Percentiles rank a stretch among this genome's conserved stretches.
Evolutionary conservation across 345 rosid genomes (phyloP).

Genomic region (Mercurialis annua): DNA sequence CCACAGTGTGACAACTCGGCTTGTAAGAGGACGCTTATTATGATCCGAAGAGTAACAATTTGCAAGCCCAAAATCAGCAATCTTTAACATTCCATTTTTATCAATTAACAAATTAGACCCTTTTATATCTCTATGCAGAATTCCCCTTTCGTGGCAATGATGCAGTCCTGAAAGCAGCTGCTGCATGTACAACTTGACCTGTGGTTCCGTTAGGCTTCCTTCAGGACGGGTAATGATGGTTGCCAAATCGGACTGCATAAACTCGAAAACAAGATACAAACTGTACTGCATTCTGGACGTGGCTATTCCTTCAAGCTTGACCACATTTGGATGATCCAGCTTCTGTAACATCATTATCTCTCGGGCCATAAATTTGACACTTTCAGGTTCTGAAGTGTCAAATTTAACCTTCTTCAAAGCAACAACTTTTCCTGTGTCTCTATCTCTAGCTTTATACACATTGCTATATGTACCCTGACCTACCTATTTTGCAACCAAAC

Average conservation of each 20-base stretch:
- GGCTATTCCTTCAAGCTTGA: conserved; percentile 69
- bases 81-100: conserved; percentile 48
- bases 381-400: conserved; percentile 67
- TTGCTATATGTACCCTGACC: conserved; percentile 75
- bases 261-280: conserved; percentile 65
- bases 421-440: conserved; percentile 62
- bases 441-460: conserved; percentile 72
- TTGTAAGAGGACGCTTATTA: conserved; percentile 46
- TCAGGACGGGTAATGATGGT: conserved; percentile 44
- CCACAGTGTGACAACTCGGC: conserved; percentile 61
- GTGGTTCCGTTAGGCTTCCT: conserved; percentile 51
- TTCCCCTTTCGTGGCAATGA: conserved; percentile 59
- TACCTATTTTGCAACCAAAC: conserved; percentile 29
- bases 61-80: conserved; percentile 66
- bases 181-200: conserved; percentile 58
- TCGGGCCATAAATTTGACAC: conserved; percentile 71
- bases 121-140: conserved; percentile 57
- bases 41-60: conserved; percentile 35
- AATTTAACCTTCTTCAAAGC: conserved; percentile 78
- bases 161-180: conserved; percentile 61
- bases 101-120: conserved; percentile 63
- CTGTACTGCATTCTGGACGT: conserved; percentile 74
- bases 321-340: conserved; percentile 68
- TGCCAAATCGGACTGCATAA: conserved; percentile 56
- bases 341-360: conserved; percentile 59